Evolutionary conservation across 352 stramenopile genomes (phyloP), one percentile per base, ranked within the genome.

Genomic region (Phytophthora tentaculata): DNA sequence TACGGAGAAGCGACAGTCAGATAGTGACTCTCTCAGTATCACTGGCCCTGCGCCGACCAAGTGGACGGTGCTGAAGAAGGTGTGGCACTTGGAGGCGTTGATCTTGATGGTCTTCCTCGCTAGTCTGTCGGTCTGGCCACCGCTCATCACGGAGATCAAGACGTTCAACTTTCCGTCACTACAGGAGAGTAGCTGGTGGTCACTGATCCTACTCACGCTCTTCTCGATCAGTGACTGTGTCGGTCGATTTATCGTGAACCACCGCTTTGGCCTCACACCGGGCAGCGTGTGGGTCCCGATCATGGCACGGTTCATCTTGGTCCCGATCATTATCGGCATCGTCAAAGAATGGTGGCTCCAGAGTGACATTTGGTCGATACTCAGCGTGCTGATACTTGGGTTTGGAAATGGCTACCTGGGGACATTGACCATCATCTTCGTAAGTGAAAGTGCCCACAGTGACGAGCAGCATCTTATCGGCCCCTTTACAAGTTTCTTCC

Each of bases 401-500:
- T 77, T 89, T 64, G 86, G 83, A 28, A 96, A 96, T 67, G 88
- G 88, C 3, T 94, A 93, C 68, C 43, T 94, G 41, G 86, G 88
- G 24, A 92, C 88, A 23, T 65, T 96, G 23, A 79, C 76, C 10
- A 91, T 96, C 64, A 86, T 96, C 41, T 89, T 96, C 28, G 82
- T 96, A 35, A 91, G 83, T 53, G 88, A 96, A 71, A 91, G 71
- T 69, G 83, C 94, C 12, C 76, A 91, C 26, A 62, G 69, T 0
- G 76, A 92, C 32, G 86, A 96, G 39, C 81, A 89, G 58, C 74
- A 79, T n/a, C 61, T 94, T 9, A 89, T 85, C 5, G 88, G 86
- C 1, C 78, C 81, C 26, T 96, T 94, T 62, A 96, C 88, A 44
- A 92, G 88, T 54, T 94, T 94, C 58, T 94, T 92, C 63, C 65